phyloP scores from a whole-genome alignment of 805 yeast species.

The Metschnikowia dekortorum region DNA sequence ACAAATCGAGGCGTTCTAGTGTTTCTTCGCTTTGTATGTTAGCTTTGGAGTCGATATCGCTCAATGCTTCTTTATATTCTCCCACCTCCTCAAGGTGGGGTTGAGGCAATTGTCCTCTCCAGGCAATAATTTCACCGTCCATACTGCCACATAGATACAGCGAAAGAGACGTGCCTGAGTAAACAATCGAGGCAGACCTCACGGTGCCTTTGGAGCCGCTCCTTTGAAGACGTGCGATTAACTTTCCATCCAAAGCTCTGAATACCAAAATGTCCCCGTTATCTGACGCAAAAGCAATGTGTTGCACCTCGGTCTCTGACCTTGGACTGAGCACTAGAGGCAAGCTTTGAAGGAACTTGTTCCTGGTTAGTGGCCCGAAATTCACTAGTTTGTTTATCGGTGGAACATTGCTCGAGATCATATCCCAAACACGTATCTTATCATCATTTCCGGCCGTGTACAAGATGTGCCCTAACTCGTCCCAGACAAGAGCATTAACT shows the following conservation, averaged over 20 bases:
- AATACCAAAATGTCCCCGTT: slow-evolving; percentile 64
- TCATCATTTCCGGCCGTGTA: slow-evolving; percentile 78
- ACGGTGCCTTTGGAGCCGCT: slow-evolving; percentile 36
- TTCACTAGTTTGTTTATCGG: slow-evolving; percentile 60
- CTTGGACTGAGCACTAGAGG: slow-evolving; percentile 51
- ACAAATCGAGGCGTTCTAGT: background rate
- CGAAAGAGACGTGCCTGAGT: slow-evolving; percentile 41
- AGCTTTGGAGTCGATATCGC: background rate
- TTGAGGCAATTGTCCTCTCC: slow-evolving; percentile 31
- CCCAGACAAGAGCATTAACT: slow-evolving; percentile 79
- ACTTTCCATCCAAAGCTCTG: slow-evolving; percentile 56
- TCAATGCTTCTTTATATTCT: background rate
- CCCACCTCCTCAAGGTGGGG: background rate
- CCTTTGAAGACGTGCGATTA: slow-evolving; percentile 53
- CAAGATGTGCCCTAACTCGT: slow-evolving; percentile 56
- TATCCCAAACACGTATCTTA: slow-evolving; percentile 73
- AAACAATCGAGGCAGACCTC: slow-evolving; percentile 50
- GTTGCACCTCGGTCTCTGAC: slow-evolving; percentile 51
- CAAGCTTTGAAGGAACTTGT: slow-evolving; percentile 47
- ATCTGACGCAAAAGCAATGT: slow-evolving; percentile 69
- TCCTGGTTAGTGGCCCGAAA: slow-evolving; percentile 74
- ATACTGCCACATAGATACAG: slow-evolving; percentile 57
- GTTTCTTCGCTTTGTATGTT: background rate
- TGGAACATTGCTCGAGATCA: slow-evolving; percentile 35
- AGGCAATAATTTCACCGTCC: slow-evolving; percentile 60